Evolutionary conservation across 306 rosid genomes (phyloP).

Genomic region (Lathyrus oleraceus): DNA sequence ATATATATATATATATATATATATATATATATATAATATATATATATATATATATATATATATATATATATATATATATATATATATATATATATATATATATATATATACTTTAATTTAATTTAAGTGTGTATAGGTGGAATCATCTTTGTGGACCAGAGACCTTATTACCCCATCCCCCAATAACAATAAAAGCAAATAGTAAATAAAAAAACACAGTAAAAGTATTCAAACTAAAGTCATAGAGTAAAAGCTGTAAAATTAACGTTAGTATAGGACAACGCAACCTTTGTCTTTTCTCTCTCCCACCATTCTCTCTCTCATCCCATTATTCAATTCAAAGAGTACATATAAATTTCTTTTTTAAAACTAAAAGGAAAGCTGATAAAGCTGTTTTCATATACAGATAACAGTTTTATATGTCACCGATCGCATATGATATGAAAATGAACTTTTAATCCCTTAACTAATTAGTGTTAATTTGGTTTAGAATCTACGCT

Average conservation of each 20-base stretch:
- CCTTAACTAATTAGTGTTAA: background rate
- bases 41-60: no score
- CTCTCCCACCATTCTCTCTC: background rate
- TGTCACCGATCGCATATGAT: no score
- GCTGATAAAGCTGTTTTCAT: background rate
- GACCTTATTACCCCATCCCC: background rate
- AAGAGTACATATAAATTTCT: no score
- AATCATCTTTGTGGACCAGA: background rate
- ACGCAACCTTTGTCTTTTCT: background rate
- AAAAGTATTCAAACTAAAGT: conserved; percentile 38
- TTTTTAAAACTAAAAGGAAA: no score
- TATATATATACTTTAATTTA: no score
- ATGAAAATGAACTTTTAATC: background rate
- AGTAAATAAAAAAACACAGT: background rate
- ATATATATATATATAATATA: no score
- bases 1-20: no score
- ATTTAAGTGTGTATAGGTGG: no score
- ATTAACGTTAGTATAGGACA: conserved; percentile 26
- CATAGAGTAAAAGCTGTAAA: conserved; percentile 30
- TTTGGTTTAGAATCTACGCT: background rate
- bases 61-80: no score
- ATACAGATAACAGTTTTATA: background rate
- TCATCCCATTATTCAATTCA: no score
- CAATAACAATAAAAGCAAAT: background rate
- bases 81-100: no score